Percentiles rank a stretch among this genome's conserved stretches.
Evolutionary conservation across 2,329 filamentous ascomycete genomes (phyloP).

Genomic region (Aspergillus udagawae): DNA sequence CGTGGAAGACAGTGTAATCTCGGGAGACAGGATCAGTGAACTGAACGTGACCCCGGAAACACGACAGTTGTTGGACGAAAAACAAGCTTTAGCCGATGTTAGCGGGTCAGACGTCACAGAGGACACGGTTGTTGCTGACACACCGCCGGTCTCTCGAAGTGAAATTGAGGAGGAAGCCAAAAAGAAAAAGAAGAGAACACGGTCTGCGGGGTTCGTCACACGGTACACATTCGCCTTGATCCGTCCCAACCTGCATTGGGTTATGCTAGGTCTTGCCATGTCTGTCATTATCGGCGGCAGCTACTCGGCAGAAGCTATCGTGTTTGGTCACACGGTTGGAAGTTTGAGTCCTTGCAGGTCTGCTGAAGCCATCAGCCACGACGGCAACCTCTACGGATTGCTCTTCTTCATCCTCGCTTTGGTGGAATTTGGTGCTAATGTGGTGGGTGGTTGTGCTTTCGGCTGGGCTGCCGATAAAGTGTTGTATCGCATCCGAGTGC

Average conservation of each 20-base stretch:
- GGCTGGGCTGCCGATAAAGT: slow-evolving; percentile 60
- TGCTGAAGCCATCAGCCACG: slow-evolving; percentile 44
- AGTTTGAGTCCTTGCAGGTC: slow-evolving; percentile 53
- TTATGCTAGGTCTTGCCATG: slow-evolving; percentile 50
- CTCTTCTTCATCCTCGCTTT: slow-evolving; percentile 58
- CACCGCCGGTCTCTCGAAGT: slow-evolving; percentile 8
- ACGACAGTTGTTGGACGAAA: slow-evolving; percentile 13
- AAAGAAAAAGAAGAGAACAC: slow-evolving; percentile 16
- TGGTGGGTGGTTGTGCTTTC: slow-evolving; percentile 55
- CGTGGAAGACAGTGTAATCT: slow-evolving; percentile 13
- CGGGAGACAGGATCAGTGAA: slow-evolving; percentile 15
- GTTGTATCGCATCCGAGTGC: slow-evolving; percentile 57
- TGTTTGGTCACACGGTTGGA: slow-evolving; percentile 58
- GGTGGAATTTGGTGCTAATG: slow-evolving; percentile 57
- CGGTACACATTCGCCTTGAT: slow-evolving; percentile 36
- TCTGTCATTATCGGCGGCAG: slow-evolving; percentile 53
- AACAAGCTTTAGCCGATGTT: slow-evolving; percentile 14
- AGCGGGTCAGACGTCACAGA: slow-evolving; percentile 18
- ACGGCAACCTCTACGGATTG: slow-evolving; percentile 51
- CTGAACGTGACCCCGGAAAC: slow-evolving; percentile 9
- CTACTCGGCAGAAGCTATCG: slow-evolving; percentile 53
- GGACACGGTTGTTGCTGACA: slow-evolving; percentile 11
- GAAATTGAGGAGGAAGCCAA: slow-evolving; percentile 8
- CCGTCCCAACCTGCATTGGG: slow-evolving; percentile 41
- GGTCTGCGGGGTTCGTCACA: slow-evolving; percentile 20